Conservation (phyloP, 2,329 filamentous ascomycete genomes). For the Akanthomyces uredinophilus region DNA sequence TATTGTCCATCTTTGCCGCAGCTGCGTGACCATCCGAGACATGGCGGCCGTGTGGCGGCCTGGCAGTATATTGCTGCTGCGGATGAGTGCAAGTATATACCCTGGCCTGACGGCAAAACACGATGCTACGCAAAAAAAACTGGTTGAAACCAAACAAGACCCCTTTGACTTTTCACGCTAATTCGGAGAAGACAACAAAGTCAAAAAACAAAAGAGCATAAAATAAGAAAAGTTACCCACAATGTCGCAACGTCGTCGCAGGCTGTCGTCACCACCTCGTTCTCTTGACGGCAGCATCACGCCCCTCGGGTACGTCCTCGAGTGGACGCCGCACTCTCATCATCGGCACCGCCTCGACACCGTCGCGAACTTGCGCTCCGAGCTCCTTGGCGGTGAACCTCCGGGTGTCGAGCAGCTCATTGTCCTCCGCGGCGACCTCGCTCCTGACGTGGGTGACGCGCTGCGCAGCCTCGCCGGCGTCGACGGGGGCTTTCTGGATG, state of each 20-base stretch:
- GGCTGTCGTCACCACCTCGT: neutral
- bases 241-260: slow-evolving; percentile 10
- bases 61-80: neutral
- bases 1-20: neutral
- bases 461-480: slow-evolving; percentile 10
- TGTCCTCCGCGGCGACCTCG: neutral
- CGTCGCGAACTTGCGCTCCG: slow-evolving; percentile 15
- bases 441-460: neutral
- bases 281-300: slow-evolving; percentile 4
- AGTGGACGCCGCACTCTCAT: slow-evolving; percentile 14
- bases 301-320: slow-evolving; percentile 18
- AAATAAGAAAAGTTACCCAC: neutral
- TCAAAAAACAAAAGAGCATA: neutral
- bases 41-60: neutral
- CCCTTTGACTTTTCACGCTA: neutral
- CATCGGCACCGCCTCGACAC: slow-evolving; percentile 14
- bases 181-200: neutral
- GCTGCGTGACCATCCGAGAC: slow-evolving; percentile 3
- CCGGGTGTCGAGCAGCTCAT: slow-evolving; percentile 9
- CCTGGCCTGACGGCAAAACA: neutral
- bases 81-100: neutral
- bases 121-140: neutral
- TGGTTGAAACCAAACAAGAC: neutral
- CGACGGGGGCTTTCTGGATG: slow-evolving; percentile 15
- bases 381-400: slow-evolving; percentile 11